Base-by-base conservation (phyloP, 371 early-diverging fungal species). In the Rhizopus delemar region DNA sequence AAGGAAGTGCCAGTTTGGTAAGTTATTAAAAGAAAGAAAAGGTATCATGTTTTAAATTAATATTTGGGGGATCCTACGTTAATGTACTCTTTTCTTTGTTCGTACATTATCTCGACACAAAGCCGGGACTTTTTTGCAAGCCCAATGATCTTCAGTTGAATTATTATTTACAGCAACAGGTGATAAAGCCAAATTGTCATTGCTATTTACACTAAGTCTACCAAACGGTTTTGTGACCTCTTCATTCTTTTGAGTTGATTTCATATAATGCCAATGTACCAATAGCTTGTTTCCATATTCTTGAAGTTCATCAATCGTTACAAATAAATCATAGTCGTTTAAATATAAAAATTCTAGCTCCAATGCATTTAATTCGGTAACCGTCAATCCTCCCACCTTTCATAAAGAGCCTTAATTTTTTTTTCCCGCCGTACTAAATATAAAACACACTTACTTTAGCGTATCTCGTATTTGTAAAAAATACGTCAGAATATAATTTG, bases 351-450 rank as follows among this genome's bases (percentile, higher is more conserved):
- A 92, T 71, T 94, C 91, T 15, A 95, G 67, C 70, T 96, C 96
- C 56, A 96, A 77, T 41, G 75, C 77, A 78, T 98, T 98, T 50
- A 98, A 77, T 76, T 98, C 98, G 55, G 81, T 74, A 3, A 93
- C 84, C 5, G 94, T 87, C 11, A 98, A 73, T 9, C 98, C 98
- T 60, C 98, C 98, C 35, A 98, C 97, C 90, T 90, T 90, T 84
- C 57, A 51, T 48, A 29, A 8, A 48, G 4, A 43, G 8, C 5
- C 5, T 43, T 5, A 43, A 13, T 5, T 43, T 43, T 39, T 7
- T 39, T 39, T 22, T 22, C 22, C 22, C 22, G 22, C 22, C 22
- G 39, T 7, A 39, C 39, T 9, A 43, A 43, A 5, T 5, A 8
- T 13, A 43, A 43, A 38, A 28, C 12, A 41, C 15, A 41, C 59